Evolutionary conservation across 352 stramenopile genomes (phyloP), one percentile per base, ranked within the genome.

Genomic region (Phytophthora tentaculata): DNA sequence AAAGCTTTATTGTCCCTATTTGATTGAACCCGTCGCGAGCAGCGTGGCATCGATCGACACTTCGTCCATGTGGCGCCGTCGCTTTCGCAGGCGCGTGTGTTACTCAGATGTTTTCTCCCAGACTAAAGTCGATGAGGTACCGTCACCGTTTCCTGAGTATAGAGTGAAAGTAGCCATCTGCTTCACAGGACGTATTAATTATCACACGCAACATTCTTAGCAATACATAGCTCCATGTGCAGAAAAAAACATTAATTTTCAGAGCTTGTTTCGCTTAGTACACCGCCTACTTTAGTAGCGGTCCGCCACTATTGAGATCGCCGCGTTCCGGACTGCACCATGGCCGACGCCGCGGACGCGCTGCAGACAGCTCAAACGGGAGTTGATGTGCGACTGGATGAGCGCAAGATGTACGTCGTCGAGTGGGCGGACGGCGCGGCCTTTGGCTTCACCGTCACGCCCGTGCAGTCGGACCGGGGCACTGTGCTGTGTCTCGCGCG

Each of bases 371-470:
- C 62, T 16, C 64, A 73, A 65, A 75, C 64, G 52, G 64, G 60
- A 24, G 57, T 56, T 37, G 79, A 79, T 45, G 69, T 92, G 49
- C 67, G 74, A 45, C 76, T 92, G 17, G 79, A 92, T 59, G 81
- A 92, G 71, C 79, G 78, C 64, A 81, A 88, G 57, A 92, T 92
- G 84, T 92, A 92, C 69, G 83, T 80, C 8, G 81, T 88, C 49
- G 75, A 90, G 67, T 92, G 84, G 84, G 69, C 71, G 54, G 81
- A 91, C 52, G 74, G 74, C 35, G 39, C 67, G n/a, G 66, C 72
- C 24, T 93, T 93, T 49, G 84, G 81, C 53, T 93, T 93, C 71
- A 89, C 81, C 3, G 73, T 93, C 19, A 88, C 81, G 47, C 83
- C 83, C 52, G 77, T 93, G 17, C 80, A 86, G 62, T 93, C 83